Evolutionary conservation across 1,139 yeast genomes (phyloP).

Genomic region (Magnusiomyces tetraspermus): DNA sequence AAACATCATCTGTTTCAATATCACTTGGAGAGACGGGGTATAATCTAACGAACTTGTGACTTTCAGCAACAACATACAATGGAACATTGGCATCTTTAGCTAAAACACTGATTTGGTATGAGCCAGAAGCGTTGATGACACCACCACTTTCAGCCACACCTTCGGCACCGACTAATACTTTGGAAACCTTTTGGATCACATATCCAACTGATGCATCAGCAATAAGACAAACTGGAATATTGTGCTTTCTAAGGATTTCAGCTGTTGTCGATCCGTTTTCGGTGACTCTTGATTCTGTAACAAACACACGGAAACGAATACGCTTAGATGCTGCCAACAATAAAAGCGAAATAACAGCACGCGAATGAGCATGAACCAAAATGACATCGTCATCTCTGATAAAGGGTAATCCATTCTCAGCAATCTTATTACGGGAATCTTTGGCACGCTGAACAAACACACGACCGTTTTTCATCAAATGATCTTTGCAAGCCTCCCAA

Average conservation of each 20-base stretch:
- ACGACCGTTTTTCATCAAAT: conserved; percentile 88
- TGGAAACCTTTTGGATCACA: conserved; percentile 83
- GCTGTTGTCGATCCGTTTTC: conserved; percentile 76
- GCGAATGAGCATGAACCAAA: conserved; percentile 82
- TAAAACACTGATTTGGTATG: conserved; percentile 88
- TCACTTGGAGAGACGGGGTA: conserved; percentile 93
- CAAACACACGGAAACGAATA: conserved; percentile 79
- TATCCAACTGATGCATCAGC: conserved; percentile 94
- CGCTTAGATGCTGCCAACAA: conserved; percentile 63
- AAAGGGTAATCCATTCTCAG: conserved; percentile 78
- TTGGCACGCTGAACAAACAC: conserved; percentile 87
- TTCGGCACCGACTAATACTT: conserved; percentile 94
- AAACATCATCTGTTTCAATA: conserved; percentile 51
- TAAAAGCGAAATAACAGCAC: conserved; percentile 77
- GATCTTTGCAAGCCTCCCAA: conserved; percentile 90
- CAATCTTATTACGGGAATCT: conserved; percentile 78
- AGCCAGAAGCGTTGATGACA: conserved; percentile 89
- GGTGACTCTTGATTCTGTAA: conserved; percentile 88
- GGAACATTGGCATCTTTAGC: conserved; percentile 90
- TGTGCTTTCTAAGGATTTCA: conserved; percentile 53
- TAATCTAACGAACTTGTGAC: conserved; percentile 92
- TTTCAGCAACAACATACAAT: conserved; percentile 84
- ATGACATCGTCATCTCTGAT: conserved; percentile 87
- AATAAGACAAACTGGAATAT: conserved; percentile 83
- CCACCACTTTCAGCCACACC: conserved; percentile 99